These are phyloP conservation scores for Odonthalia washingtoniensis DNA, from an alignment of 31 red algal genomes.

Conservation along the genomic window DNA sequence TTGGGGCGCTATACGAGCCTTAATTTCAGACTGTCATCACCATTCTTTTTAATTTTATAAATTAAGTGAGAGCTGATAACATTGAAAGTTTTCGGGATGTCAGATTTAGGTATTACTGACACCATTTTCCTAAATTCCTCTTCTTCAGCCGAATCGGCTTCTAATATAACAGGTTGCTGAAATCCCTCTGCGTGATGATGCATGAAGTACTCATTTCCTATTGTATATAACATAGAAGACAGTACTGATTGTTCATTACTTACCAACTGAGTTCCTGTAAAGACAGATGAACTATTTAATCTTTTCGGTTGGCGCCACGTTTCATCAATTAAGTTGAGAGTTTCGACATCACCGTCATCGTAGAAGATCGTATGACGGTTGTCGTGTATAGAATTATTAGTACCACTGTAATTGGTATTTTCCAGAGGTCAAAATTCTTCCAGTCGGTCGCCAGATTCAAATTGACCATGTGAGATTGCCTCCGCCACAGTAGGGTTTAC, in stretches of 20 bases:
- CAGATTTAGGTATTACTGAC: no score
- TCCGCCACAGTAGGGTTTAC: no score
- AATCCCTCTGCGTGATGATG: not conserved
- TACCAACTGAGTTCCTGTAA: not conserved
- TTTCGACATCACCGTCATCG: not conserved
- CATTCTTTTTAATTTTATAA: constrained; percentile 39
- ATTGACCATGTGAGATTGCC: no score
- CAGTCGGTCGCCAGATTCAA: no score
- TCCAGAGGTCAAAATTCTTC: no score
- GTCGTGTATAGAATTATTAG: not conserved
- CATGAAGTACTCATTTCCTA: constrained; percentile 4
- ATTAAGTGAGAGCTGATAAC: constrained; percentile 17
- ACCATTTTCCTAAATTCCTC: not conserved
- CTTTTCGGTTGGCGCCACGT: no score
- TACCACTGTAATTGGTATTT: no score
- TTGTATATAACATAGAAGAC: not conserved
- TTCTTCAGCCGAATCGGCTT: not conserved
- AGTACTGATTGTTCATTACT: not conserved
- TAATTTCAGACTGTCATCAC: constrained; percentile 21
- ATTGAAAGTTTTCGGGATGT: constrained; percentile 6
- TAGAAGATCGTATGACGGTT: not conserved
- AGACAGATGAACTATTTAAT: no score
- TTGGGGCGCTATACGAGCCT: constrained; percentile 25
- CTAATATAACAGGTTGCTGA: not conserved
- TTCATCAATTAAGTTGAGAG: not conserved